These are phyloP conservation scores for Cercospora sojina DNA, from an alignment of 2,329 filamentous ascomycete genomes.

Conservation along the genomic window DNA sequence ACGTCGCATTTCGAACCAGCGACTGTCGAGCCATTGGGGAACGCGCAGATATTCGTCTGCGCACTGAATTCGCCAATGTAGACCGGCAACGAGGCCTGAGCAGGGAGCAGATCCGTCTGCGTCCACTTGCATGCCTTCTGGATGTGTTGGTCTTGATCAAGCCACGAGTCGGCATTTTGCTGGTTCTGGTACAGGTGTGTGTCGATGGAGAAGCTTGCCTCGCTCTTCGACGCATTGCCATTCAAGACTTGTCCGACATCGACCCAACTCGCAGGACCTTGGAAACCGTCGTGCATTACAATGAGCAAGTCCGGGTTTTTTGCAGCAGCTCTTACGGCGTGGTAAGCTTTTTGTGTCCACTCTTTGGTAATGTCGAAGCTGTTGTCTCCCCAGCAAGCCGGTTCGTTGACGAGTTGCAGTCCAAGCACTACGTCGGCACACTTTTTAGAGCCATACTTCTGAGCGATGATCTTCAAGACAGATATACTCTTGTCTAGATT, in stretches of 20 bases:
- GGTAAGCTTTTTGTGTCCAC: slow-evolving; percentile 41
- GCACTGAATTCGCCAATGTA: slow-evolving; percentile 49
- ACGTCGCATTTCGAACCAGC: slow-evolving; percentile 36
- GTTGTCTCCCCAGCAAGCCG: slow-evolving; percentile 40
- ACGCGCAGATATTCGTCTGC: slow-evolving; percentile 47
- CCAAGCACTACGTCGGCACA: slow-evolving; percentile 46
- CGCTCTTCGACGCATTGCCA: slow-evolving; percentile 23
- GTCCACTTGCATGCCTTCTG: slow-evolving; percentile 42
- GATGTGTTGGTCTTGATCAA: slow-evolving; percentile 45
- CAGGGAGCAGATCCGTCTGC: slow-evolving; percentile 22
- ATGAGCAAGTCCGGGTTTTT: slow-evolving; percentile 40
- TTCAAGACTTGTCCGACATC: slow-evolving; percentile 31
- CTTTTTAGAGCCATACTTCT: slow-evolving; percentile 41
- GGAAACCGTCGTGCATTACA: slow-evolving; percentile 45
- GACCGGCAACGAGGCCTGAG: slow-evolving; percentile 39
- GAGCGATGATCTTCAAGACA: slow-evolving; percentile 42
- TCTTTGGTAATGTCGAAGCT: slow-evolving; percentile 38
- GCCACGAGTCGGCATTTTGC: slow-evolving; percentile 37
- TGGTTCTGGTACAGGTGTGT: slow-evolving; percentile 50
- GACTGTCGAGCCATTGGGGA: slow-evolving; percentile 42
- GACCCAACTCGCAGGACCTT: slow-evolving; percentile 36
- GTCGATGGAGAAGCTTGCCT: slow-evolving; percentile 45
- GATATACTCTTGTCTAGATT: slow-evolving; percentile 40
- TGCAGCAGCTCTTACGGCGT: slow-evolving; percentile 34
- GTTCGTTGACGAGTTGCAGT: slow-evolving; percentile 49